Percentiles rank a stretch among this genome's conserved stretches.
Conservation (phyloP, 2,329 filamentous ascomycete species). For the Calonectria crousiana region DNA sequence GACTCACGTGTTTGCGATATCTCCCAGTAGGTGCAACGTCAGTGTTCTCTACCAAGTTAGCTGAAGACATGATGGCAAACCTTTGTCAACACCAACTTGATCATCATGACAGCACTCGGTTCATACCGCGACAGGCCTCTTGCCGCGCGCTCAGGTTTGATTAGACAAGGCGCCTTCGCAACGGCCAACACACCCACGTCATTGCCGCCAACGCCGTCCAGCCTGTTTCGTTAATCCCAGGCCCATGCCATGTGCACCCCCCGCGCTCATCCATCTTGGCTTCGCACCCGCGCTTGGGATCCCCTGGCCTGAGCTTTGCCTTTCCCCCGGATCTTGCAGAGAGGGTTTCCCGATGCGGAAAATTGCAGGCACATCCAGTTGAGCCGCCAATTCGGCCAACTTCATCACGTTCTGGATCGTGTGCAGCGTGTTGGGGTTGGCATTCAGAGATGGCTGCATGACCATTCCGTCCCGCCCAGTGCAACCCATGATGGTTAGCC, state of each 20-base stretch:
- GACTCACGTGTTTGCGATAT: conserved; percentile 7
- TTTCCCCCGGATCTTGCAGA: conserved; percentile 12
- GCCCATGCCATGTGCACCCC: conserved; percentile 13
- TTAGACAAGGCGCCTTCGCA: background rate
- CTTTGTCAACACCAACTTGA: background rate
- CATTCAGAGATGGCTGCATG: background rate
- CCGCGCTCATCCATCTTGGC: background rate
- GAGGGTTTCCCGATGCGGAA: background rate
- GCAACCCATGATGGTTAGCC: conserved; percentile 1
- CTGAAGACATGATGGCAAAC: background rate
- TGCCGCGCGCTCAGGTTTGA: conserved; percentile 6
- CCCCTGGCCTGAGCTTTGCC: conserved; percentile 23
- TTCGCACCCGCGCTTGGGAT: conserved; percentile 17
- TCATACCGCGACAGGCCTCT: conserved; percentile 13
- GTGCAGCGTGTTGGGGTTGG: background rate
- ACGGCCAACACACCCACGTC: background rate
- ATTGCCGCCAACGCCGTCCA: conserved; percentile 4
- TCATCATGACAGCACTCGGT: background rate
- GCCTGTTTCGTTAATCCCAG: background rate
- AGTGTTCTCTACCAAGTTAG: background rate
- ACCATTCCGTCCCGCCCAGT: background rate
- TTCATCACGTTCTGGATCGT: background rate
- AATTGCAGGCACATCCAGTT: background rate
- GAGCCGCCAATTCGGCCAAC: background rate
- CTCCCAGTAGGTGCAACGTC: background rate